Base-by-base conservation (phyloP, 345 rosid species). In the Stellera chamaejasme region DNA sequence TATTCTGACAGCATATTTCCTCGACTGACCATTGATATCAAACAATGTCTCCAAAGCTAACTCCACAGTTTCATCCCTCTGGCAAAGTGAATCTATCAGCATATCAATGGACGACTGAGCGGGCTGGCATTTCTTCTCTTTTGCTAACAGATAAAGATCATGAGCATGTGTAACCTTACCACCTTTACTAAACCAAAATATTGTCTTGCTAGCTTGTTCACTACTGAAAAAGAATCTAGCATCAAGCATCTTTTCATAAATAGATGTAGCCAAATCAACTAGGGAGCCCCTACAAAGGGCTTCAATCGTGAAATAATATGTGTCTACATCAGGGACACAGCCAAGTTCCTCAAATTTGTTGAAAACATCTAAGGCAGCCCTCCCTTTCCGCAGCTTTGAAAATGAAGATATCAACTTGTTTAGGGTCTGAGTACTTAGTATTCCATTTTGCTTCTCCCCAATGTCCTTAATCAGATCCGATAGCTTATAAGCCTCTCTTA, bases 401-500 rank as follows among this genome's bases (percentile, higher is more conserved):
- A 91, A 73, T 41, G 72, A 50, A n/a, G 81, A 81, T 27, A 91
- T 78, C 80, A 88, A 45, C n/a, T 64, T 73, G 61, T 91, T 88
- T 57, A 91, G 64, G 62, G 66, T 74, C 61, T 62, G 79, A 27
- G 58, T 62, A 72, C 69, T 81, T 69, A 91, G 59, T 47, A 67
- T 62, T 50, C 41, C 50, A 27, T 25, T 66, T 19, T 70, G 66
- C 64, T 70, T 64, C 60, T 65, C 78, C 39, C 80, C 80, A 60
- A 78, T 75, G 62, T 80, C 90, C 72, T 63, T 69, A 60, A 91
- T 58, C 66, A 83, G 63, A 73, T 85, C 95, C 96, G 96, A 88
- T 72, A 91, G 54, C 25, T 56, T 65, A 56, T 79, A 83, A 1
- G 74, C 88, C 60, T 76, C 79, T 32, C 68, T 70, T 68, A 72